These are phyloP conservation scores for Geotrichum ghanense DNA, from an alignment of 805 yeast genomes.

Conservation along the genomic window DNA sequence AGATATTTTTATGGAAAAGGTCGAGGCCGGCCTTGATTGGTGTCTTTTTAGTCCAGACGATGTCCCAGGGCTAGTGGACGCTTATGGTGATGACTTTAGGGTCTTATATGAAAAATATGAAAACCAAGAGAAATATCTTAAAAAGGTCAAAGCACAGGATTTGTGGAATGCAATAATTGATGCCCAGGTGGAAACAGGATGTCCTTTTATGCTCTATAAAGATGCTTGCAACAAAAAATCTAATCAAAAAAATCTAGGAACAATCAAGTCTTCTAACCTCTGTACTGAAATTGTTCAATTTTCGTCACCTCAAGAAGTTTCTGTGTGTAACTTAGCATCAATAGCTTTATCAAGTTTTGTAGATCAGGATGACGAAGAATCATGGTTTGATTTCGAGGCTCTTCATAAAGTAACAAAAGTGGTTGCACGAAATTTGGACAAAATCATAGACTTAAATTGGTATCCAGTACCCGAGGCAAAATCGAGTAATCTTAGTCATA, in stretches of 20 bases:
- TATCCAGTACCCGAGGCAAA: conserved; percentile 78
- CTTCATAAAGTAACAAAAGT: conserved; percentile 72
- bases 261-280: conserved; percentile 86
- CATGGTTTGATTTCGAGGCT: conserved; percentile 56
- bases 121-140: conserved; percentile 48
- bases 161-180: conserved; percentile 83
- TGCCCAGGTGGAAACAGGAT: conserved; percentile 93
- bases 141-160: conserved; percentile 72
- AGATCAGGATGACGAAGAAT: conserved; percentile 34
- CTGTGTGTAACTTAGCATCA: conserved; percentile 92
- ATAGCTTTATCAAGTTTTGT: conserved; percentile 77
- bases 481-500: conserved; percentile 65
- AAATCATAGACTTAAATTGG: conserved; percentile 69
- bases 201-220: conserved; percentile 88
- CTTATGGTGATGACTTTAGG: conserved; percentile 76
- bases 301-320: conserved; percentile 81
- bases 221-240: conserved; percentile 82
- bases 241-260: conserved; percentile 86
- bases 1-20: conserved; percentile 87
- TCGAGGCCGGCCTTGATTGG: conserved; percentile 72
- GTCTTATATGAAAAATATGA: conserved; percentile 64
- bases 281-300: conserved; percentile 93
- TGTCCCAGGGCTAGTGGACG: conserved; percentile 76
- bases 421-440: conserved; percentile 66
- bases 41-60: conserved; percentile 80